Evolutionary conservation across 2,329 filamentous ascomycete genomes (phyloP).

Genomic region (Penicillium sp.): DNA sequence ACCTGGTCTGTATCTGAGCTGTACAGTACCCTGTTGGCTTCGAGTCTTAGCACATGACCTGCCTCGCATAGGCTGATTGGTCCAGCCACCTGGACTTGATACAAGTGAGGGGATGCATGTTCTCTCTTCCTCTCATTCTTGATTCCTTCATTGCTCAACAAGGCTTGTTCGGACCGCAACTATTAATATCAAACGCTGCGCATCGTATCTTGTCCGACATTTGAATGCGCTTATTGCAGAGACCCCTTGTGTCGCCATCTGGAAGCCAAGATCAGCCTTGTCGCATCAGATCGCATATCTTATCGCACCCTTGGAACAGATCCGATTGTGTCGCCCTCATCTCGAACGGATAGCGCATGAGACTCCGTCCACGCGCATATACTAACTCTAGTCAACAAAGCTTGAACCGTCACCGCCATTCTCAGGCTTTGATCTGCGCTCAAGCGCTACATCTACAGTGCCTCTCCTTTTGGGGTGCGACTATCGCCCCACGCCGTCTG

Average conservation of each 20-base stretch:
- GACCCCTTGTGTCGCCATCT: background rate
- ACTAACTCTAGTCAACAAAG: conserved; percentile 16
- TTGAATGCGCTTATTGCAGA: conserved; percentile 8
- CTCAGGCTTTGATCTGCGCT: conserved; percentile 17
- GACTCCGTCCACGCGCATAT: conserved; percentile 12
- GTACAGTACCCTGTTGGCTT: conserved; percentile 6
- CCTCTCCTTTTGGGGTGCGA: conserved; percentile 26
- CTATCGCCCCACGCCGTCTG: conserved; percentile 37
- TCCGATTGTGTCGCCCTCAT: conserved; percentile 24
- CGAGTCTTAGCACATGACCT: conserved; percentile 18
- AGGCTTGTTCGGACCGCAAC: conserved; percentile 14
- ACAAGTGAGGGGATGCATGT: conserved; percentile 22
- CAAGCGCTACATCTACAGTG: conserved; percentile 19
- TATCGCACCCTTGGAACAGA: conserved; percentile 22
- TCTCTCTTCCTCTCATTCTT: conserved; percentile 12
- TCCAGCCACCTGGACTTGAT: conserved; percentile 31
- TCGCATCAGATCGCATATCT: conserved; percentile 21
- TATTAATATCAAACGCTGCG: conserved; percentile 7
- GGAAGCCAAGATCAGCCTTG: conserved; percentile 3
- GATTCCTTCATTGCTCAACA: conserved; percentile 20
- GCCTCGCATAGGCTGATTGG: conserved; percentile 26
- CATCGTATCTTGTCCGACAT: conserved; percentile 6
- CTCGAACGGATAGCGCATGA: conserved; percentile 18
- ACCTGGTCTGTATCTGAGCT: conserved; percentile 3
- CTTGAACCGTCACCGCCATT: conserved; percentile 10